Base-by-base conservation (phyloP, 2,329 filamentous ascomycete genomes). In the Aotearoamyces nothofagi region DNA sequence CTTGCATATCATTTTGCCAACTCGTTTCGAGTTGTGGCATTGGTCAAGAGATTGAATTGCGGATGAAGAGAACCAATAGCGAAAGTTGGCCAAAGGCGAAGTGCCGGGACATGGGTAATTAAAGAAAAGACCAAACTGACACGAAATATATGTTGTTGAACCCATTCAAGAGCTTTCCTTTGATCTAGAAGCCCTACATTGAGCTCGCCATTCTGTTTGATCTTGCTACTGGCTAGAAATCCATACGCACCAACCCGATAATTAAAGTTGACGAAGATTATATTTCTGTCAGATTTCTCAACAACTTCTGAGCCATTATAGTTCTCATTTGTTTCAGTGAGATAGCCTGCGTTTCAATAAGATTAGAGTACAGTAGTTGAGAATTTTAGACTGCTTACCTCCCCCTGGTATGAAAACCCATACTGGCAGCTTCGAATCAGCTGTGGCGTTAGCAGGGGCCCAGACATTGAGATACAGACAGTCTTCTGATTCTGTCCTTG, bases 161-260 rank as follows among this genome's bases (percentile, higher is more conserved):
- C 61, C 75, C 75, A 79, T 27, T 63, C 44, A 25, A 80, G 46
- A 3, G 66, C 54, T 15, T 65, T 58, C 11, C 69, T 57, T 49
- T 78, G 71, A 39, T 80, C 74, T 3, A 76, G 54, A 5, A 79
- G 47, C 0, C 75, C 75, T 2, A 54, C 67, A 41, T 80, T 79
- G 6, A 77, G 54, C 27, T 63, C 58, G 1, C 72, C 72, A 37
- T 69, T 52, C 4, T 52, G 44, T 20, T 60, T 57, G 7, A 78
- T 56, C 16, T 61, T 53, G 22, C 69, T 59, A 26, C 69, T 62
- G 0, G 69, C 63, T 1, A 79, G 55, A 39, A 78, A 79, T 0
- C 73, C 74, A 39, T 66, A 66, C 0, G 67, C 51, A 0, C 69
- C 70, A 5, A 78, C 65, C 5, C 73, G 61, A 42, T 75, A 75